Evolutionary conservation across 1,284 basidiomycete species (phyloP), one percentile per base, ranked within the genome.

Genomic region (Bjerkandera adusta): DNA sequence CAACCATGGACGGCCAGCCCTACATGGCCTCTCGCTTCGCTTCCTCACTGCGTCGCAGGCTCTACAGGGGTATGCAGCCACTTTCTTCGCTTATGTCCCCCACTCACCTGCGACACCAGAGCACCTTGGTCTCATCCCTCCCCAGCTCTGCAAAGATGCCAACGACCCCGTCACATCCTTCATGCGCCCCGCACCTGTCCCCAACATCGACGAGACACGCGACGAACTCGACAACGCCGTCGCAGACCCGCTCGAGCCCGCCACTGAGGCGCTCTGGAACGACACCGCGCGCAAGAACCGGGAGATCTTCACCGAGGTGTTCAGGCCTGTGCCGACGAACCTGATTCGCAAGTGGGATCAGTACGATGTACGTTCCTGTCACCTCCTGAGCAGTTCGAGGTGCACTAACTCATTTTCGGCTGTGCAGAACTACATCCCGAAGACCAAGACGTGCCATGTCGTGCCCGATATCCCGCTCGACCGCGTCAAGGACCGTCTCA

Each of bases 371-470:
- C 59, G 81, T 64, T 29, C n/a, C n/a, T 42, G 35, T 45, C 30
- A 38, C 35, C 33, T 50, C 36, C 39, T 13, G 8, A 10, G 30
- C n/a, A 29, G 11, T 5, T n/a, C 18, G 12, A 20, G 36, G 16
- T 15, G 24, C 20, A 15, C n/a, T 20, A 15, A 22, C 12, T 44
- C n/a, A 49, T n/a, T 22, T 37, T 48, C 20, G 51, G 39, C 35
- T 7, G n/a, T 21, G 11, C 47, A 89, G 83, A 70, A 67, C 46
- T 89, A 87, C 59, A 73, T 83, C 6, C 82, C 87, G 4, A 86
- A 89, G 58, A 77, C 83, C 50, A 84, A 89, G 75, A 75, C 78
- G 3, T 92, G 92, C 2, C 94, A 96, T 65, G 83, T 96, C 42
- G 83, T 80, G 1, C 82, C 82, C 8, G 81, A 72, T 4, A 58